Evolutionary conservation across 129 eudicot genomes (phyloP), one percentile per base, ranked within the genome.

Genomic region (Oenanthe sinensis): DNA sequence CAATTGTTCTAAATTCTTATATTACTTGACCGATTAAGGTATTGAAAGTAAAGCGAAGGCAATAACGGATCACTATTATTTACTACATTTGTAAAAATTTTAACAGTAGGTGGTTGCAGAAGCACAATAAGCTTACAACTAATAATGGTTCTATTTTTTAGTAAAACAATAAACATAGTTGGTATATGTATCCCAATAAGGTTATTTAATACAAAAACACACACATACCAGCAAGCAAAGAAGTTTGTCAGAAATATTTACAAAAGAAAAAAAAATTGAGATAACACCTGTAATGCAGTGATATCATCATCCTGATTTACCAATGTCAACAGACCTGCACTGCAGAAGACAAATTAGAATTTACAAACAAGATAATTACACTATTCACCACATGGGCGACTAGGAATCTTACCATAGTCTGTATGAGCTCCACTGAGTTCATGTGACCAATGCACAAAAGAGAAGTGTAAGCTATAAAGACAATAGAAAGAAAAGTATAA

Each of bases 391-490:
- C 40, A 71, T 33, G 47, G 81, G 28, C 52, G 45, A 78, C 76
- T 33, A 79, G 74, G 74, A 70, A 80, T 79, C 63, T 79, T 87
- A 95, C 97, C 98, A 15, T 91, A 95, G 80, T 95, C 98, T 1
- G 98, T 91, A 89, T 95, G 98, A 54, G 96, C 98, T 82, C 98
- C 98, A 78, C 98, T 95, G 91, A 79, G 79, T 80, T 45, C 70
- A 81, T 83, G 76, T 40, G 71, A 73, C 12, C 26, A 65, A 33
- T 44, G 77, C 86, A 65, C 19, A 42, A 72, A 75, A 81, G 77
- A 73, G 71, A 75, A 85, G 85, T 75, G 77, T 63, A 42, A 42
- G 60, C 14, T 6, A 74, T 42, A 20, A 40, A 54, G 52, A 44
- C 54, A 74, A 0, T 42, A 75, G 48, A 81, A 60, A 20, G 54